A percentile compares a stretch with the other conserved stretches of the same genome.
Evolutionary conservation across 306 rosid species (phyloP).

Genomic region (Corylus americana): DNA sequence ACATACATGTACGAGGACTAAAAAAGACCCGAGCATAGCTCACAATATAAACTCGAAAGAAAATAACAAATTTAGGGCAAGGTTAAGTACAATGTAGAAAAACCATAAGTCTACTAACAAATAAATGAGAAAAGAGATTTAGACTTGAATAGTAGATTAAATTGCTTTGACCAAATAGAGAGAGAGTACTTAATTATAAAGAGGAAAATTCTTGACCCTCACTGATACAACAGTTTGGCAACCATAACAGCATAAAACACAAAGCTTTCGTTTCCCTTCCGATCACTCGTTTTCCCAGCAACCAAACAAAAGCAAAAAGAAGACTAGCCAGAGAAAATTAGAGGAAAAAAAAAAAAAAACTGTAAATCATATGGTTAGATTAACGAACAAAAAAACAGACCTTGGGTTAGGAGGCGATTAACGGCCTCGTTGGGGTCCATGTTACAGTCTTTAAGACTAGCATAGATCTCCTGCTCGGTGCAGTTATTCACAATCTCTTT

Average conservation of each 20-base stretch:
- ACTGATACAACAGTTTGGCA: not conserved
- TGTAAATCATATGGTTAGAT: not conserved
- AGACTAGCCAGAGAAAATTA: not conserved
- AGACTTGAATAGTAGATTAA: not conserved
- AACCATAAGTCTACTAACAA: not conserved
- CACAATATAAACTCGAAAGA: not conserved
- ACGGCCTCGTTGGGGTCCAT: constrained; percentile 99
- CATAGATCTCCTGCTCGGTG: constrained; percentile 95
- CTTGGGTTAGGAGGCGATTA: constrained; percentile 97
- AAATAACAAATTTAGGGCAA: not conserved
- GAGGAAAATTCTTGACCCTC: not conserved
- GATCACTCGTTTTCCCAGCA: constrained; percentile 3
- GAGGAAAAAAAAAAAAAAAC: not conserved
- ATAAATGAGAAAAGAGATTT: not conserved
- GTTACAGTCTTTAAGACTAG: constrained; percentile 88
- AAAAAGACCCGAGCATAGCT: not conserved
- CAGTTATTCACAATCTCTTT: constrained; percentile 86
- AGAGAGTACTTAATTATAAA: not conserved
- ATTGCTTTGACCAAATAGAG: not conserved
- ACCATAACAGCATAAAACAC: not conserved
- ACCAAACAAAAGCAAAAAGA: not conserved
- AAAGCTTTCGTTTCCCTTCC: constrained; percentile 16
- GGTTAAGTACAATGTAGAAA: not conserved
- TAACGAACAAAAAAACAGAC: constrained; percentile 31
- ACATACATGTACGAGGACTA: no score